phyloP scores from a whole-genome alignment of 768 basidiomycete species.

The Hebeloma cylindrosporum region DNA sequence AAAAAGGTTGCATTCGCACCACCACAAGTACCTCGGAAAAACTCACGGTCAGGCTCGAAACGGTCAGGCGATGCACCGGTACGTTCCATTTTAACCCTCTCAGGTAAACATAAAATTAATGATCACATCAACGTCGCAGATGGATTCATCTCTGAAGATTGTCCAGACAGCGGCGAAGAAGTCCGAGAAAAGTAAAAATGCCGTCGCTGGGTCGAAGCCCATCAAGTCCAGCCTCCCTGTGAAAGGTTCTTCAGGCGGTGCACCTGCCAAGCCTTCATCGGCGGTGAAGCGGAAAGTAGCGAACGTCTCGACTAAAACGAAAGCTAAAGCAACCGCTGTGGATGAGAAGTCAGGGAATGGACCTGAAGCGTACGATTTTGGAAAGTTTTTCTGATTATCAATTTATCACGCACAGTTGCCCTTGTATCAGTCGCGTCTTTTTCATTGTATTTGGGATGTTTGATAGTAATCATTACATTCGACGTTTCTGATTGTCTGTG shows the following conservation, averaged over 20 bases:
- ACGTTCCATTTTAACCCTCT: too few relatives aligned
- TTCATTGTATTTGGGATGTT: background rate
- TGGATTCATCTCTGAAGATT: conserved; percentile 24
- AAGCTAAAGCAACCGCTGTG: conserved; percentile 16
- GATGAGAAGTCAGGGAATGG: conserved; percentile 13
- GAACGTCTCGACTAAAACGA: conserved; percentile 36
- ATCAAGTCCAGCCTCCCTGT: conserved; percentile 12
- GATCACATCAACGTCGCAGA: conserved; percentile 16
- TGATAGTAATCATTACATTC: too few relatives aligned
- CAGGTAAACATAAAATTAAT: conserved; percentile 2
- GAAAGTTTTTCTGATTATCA: conserved; percentile 47
- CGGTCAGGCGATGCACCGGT: conserved; percentile 13
- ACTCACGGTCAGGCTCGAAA: conserved; percentile 14
- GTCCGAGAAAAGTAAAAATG: too few relatives aligned
- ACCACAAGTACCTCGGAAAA: conserved; percentile 22
- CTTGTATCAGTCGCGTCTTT: conserved; percentile 2
- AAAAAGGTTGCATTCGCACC: conserved; percentile 59
- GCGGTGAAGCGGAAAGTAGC: conserved; percentile 31
- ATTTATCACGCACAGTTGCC: background rate
- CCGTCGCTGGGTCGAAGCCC: too few relatives aligned
- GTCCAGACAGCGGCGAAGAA: conserved; percentile 19
- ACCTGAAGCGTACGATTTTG: conserved; percentile 55
- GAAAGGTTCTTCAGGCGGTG: background rate
- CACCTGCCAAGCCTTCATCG: conserved; percentile 7
- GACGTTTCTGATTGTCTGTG: too few relatives aligned